These are phyloP conservation scores for Botrytis deweyae DNA, from an alignment of 2,329 filamentous ascomycete species.

Conservation along the genomic window DNA sequence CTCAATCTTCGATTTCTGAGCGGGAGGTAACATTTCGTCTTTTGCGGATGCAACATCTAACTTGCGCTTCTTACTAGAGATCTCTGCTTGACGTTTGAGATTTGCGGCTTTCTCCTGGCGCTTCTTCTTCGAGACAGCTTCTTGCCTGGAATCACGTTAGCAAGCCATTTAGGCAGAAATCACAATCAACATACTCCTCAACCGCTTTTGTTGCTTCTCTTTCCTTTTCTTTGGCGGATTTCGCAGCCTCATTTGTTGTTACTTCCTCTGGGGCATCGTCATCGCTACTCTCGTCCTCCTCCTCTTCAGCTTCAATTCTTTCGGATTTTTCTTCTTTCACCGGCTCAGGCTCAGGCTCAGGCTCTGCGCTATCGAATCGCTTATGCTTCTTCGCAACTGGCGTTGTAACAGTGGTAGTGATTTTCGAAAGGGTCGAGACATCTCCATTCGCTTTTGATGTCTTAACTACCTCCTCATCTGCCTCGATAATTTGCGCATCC, in stretches of 20 bases:
- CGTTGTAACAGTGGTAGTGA: neutral
- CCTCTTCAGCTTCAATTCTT: neutral
- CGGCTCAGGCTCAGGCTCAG: constrained; percentile 27
- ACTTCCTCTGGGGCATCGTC: constrained; percentile 39
- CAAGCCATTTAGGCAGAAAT: neutral
- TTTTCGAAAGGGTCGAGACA: neutral
- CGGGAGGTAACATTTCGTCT: constrained; percentile 17
- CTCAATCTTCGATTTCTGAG: constrained; percentile 18
- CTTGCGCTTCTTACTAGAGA: constrained; percentile 33
- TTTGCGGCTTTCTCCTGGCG: constrained; percentile 35
- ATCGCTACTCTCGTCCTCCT: constrained; percentile 33
- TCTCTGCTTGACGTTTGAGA: constrained; percentile 33
- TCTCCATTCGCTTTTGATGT: neutral
- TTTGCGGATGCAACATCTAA: constrained; percentile 15
- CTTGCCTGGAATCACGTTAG: constrained; percentile 31
- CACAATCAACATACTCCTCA: constrained; percentile 31
- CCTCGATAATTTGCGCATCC: neutral
- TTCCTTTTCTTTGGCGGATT: constrained; percentile 28
- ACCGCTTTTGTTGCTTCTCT: constrained; percentile 35
- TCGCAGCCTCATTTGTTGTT: constrained; percentile 31
- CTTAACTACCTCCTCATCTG: neutral
- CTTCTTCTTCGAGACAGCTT: constrained; percentile 33
- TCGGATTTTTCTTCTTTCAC: constrained; percentile 16
- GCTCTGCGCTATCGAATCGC: constrained; percentile 33
- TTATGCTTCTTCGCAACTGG: constrained; percentile 28